Evolutionary conservation across 2,329 filamentous ascomycete species (phyloP).

Genomic region (Geosmithia putterillii): DNA sequence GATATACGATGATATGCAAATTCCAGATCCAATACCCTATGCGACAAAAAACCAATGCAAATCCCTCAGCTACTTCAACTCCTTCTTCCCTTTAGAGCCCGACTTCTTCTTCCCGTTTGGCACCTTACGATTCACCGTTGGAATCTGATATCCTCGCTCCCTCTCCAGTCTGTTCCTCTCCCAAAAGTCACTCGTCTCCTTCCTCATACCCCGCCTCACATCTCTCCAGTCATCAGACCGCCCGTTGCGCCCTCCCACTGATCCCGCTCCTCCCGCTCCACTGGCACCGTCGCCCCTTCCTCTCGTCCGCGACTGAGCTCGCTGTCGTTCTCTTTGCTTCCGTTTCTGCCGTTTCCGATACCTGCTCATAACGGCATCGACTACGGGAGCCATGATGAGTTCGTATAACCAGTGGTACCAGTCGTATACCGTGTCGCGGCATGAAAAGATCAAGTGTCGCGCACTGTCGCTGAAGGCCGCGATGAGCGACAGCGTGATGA

Average conservation of each 20-base stretch:
- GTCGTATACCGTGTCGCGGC: slow-evolving; percentile 4
- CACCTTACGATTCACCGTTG: slow-evolving; percentile 18
- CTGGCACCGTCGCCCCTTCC: neutral
- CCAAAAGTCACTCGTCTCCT: slow-evolving; percentile 28
- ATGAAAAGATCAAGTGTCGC: slow-evolving; percentile 16
- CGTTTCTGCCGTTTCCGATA: slow-evolving; percentile 5
- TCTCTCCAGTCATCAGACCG: slow-evolving; percentile 2
- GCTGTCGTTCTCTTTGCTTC: neutral
- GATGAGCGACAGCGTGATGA: slow-evolving; percentile 38
- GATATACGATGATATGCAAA: too few species aligned
- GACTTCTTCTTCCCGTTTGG: slow-evolving; percentile 1
- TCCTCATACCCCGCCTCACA: slow-evolving; percentile 7
- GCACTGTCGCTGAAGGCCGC: slow-evolving; percentile 41
- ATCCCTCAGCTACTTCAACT: neutral
- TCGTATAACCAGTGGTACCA: neutral
- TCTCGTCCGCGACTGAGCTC: too few species aligned
- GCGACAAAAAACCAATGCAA: too few species aligned
- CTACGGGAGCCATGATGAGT: neutral
- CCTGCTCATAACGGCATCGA: neutral
- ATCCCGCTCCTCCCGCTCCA: neutral
- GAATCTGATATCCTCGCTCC: slow-evolving; percentile 24
- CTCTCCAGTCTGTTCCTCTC: slow-evolving; percentile 24
- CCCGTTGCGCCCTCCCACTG: neutral
- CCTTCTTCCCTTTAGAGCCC: slow-evolving; percentile 2
- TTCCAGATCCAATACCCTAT: too few species aligned